Conservation (phyloP, 2,329 filamentous ascomycete species). For the Trichoderma brevicompactum region DNA sequence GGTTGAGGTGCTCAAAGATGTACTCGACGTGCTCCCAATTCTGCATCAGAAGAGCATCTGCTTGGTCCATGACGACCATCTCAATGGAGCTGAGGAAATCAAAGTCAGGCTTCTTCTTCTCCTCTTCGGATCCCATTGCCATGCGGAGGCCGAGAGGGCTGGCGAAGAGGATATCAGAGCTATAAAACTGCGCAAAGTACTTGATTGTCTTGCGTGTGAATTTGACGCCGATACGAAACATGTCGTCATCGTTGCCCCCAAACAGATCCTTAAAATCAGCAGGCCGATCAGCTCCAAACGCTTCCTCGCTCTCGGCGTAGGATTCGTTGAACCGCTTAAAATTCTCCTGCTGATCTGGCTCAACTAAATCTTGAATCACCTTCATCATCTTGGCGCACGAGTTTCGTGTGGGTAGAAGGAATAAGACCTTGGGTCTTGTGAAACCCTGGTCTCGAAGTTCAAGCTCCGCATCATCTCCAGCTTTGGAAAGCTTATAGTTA, state of each 20-base stretch:
- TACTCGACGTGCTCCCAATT: constrained; percentile 97
- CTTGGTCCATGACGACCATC: constrained; percentile 86
- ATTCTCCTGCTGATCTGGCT: constrained; percentile 92
- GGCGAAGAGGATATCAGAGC: constrained; percentile 90
- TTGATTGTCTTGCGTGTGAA: constrained; percentile 96
- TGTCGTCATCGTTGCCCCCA: constrained; percentile 93
- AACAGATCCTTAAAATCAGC: constrained; percentile 90
- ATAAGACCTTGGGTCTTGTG: constrained; percentile 89
- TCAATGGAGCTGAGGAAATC: constrained; percentile 96
- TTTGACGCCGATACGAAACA: constrained; percentile 94
- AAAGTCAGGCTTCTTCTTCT: constrained; percentile 67
- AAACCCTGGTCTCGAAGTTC: constrained; percentile 93
- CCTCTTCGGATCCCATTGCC: constrained; percentile 80
- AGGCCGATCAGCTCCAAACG: constrained; percentile 74
- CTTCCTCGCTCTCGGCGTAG: constrained; percentile 69
- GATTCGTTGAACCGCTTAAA: constrained; percentile 87
- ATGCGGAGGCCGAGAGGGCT: constrained; percentile 88
- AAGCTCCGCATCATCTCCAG: constrained; percentile 64
- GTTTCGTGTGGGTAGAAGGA: constrained; percentile 86
- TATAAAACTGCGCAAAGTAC: constrained; percentile 94
- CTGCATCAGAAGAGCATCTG: constrained; percentile 93
- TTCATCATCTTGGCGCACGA: constrained; percentile 80
- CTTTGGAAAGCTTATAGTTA: constrained; percentile 75
- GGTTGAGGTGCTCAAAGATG: constrained; percentile 89
- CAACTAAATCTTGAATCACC: constrained; percentile 73